Base-by-base conservation (phyloP, 345 rosid genomes). In the Eucalyptus erythrocorys region DNA sequence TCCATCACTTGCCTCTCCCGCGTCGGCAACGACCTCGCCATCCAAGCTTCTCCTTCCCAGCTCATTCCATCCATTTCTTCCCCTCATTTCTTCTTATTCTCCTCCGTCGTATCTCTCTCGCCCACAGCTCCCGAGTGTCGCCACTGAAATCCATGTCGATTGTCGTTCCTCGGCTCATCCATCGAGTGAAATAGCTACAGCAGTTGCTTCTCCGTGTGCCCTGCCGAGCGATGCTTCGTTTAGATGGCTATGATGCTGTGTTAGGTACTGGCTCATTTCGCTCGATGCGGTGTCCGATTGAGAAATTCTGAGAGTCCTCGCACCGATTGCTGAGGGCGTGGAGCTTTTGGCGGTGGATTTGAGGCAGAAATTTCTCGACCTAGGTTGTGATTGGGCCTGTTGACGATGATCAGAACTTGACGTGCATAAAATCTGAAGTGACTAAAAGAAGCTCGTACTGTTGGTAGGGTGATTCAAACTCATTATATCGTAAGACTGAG, bases 21-120 rank as follows among this genome's bases (percentile, higher is more conserved):
- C 71, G 90, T 97, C 87, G 98, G 97, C 13, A 96, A 94, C 93
- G 99, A 98, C 95, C 97, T 98, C 86, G 95, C 93, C n/a, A 89
- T 96, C 27, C 93, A 95, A 91, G 96, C 97, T 86, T 94, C 97
- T 57, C 91, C 97, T 68, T 92, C 94, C 80, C 96, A 94, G 97
- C 99, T 96, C 47, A 68, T 16, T 32, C 61, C 9, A 22, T 55
- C 61, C 4, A 9, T 55, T 55, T 55, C 61, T 55, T 9, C 24
- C 61, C 30, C 24, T 24, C 55, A 55, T 22, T 59, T 26, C 32
- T 59, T 12, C 32, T 50, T 7, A 21, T 59, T 5, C 66, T 59
- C 12, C 66, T 59, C 15, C 27, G 7, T 0, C 27, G n/a, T n/a
- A n/a, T 26, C 64, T 57, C 64, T 22, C 61, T 55, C 8, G 27